A percentile compares a stretch with the other conserved stretches of the same genome.
These are phyloP conservation scores for Podaxis rugospora DNA, from an alignment of 768 basidiomycete genomes.

Conservation along the genomic window DNA sequence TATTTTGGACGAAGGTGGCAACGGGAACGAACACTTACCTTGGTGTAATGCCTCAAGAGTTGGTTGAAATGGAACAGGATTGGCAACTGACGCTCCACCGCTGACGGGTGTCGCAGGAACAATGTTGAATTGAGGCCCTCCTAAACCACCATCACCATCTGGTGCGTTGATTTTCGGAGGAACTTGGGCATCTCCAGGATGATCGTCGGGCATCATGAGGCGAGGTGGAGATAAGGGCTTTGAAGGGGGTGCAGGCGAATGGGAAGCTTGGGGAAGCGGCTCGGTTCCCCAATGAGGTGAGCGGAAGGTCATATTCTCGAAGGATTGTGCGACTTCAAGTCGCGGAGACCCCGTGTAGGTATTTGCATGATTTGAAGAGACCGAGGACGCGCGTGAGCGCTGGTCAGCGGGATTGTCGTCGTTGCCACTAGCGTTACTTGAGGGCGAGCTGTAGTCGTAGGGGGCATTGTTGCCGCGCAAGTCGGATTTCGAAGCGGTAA, in stretches of 20 bases:
- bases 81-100: conserved; percentile 46
- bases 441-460: conserved; percentile 64
- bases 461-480: conserved; percentile 27
- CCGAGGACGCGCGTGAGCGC: conserved; percentile 62
- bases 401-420: conserved; percentile 39
- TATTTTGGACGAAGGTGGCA: neutral
- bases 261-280: conserved; percentile 35
- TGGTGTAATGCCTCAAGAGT: conserved; percentile 46
- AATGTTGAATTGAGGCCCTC: conserved; percentile 67
- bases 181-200: conserved; percentile 13
- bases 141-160: conserved; percentile 30
- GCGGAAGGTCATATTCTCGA: conserved; percentile 60
- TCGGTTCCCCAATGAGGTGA: conserved; percentile 56
- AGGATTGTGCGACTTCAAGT: conserved; percentile 52
- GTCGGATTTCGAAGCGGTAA: conserved; percentile 16
- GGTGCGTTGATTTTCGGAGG: conserved; percentile 38
- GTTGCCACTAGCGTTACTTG: conserved; percentile 43
- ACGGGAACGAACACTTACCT: conserved; percentile 35
- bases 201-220: conserved; percentile 47
- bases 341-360: conserved; percentile 46
- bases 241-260: conserved; percentile 19
- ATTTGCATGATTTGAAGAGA: conserved; percentile 52
- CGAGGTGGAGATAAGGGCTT: conserved; percentile 66
- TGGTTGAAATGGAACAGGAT: conserved; percentile 45
- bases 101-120: conserved; percentile 81